Evolutionary conservation across 2,329 filamentous ascomycete species (phyloP).

Genomic region (Pestalotiopsis sp.): DNA sequence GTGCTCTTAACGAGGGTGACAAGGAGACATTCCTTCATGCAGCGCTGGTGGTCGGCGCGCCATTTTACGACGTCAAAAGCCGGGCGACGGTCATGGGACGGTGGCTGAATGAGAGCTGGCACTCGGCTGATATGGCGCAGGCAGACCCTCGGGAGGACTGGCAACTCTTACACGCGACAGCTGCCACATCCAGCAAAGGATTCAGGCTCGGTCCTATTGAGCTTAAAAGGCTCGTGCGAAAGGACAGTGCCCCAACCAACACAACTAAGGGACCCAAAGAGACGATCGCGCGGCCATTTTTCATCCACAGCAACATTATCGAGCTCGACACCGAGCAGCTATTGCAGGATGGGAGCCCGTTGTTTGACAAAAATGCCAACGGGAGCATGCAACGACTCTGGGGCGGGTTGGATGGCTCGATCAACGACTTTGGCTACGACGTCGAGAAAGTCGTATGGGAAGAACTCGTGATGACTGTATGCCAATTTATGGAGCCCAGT

Average conservation of each 20-base stretch:
- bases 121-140: constrained; percentile 11
- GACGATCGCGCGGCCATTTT: background rate
- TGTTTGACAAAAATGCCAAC: background rate
- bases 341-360: background rate
- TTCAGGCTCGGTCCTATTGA: background rate
- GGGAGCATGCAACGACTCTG: constrained; percentile 1
- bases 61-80: constrained; percentile 42
- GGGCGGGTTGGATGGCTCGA: background rate
- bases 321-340: constrained; percentile 9
- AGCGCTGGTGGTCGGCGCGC: constrained; percentile 40
- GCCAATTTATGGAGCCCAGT: background rate
- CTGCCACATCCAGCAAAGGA: background rate
- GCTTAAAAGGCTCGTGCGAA: background rate
- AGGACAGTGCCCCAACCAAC: background rate
- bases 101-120: constrained; percentile 10
- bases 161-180: background rate
- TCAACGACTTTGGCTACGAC: constrained; percentile 11
- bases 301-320: constrained; percentile 13
- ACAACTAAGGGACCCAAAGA: background rate
- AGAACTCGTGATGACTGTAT: constrained; percentile 3
- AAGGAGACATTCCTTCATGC: constrained; percentile 52
- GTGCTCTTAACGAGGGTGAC: constrained; percentile 45
- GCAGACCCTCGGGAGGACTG: constrained; percentile 11
- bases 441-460: constrained; percentile 10
- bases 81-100: constrained; percentile 23